Evolutionary conservation across 2,329 filamentous ascomycete species (phyloP), one percentile per base, ranked within the genome.

Genomic region (Fusarium sp.): DNA sequence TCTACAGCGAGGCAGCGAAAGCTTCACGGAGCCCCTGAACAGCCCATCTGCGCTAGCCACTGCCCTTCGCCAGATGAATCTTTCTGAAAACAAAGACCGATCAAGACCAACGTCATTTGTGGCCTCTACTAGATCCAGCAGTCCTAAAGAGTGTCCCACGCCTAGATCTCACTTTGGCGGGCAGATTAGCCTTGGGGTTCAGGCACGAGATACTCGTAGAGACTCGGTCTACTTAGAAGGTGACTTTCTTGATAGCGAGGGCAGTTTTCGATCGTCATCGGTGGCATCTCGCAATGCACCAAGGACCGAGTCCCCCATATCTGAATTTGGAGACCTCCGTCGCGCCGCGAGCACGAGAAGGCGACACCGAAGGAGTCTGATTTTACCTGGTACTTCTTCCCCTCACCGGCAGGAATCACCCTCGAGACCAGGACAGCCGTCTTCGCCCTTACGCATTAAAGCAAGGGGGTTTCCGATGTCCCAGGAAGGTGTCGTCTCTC

Each of bases 341-440:
- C 89, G 94, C 65, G 91, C 93, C 52, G 90, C 93, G 37, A 95
- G 93, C 79, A 91, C 93, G 45, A 89, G 93, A 64, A 94, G 97
- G 72, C 91, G 93, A 69, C 95, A 98, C 73, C 91, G 96, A 49
- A 91, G 93, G 76, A 98, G 95, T 79, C 86, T 98, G 63, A 92
- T 97, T 55, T 87, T 98, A 23, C 91, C 95, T 2, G 88, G 93
- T 15, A 86, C 94, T 12, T 89, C 92, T 39, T 97, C 94, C 15
- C 93, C 93, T 45, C 92, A 90, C 57, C 91, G 96, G 31, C 94
- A 97, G 78, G 93, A 95, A 77, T 99, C 96, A 1, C 96, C 96
- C 7, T 95, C 92, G 14, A 89, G 95, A 72, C 84, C 88, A 12
- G 90, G 91, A 38, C 94, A 92, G 52, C 94, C 94, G 7, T 94